These are phyloP conservation scores for Aspergillus cejpii DNA, from an alignment of 2,329 filamentous ascomycete species.

Conservation along the genomic window DNA sequence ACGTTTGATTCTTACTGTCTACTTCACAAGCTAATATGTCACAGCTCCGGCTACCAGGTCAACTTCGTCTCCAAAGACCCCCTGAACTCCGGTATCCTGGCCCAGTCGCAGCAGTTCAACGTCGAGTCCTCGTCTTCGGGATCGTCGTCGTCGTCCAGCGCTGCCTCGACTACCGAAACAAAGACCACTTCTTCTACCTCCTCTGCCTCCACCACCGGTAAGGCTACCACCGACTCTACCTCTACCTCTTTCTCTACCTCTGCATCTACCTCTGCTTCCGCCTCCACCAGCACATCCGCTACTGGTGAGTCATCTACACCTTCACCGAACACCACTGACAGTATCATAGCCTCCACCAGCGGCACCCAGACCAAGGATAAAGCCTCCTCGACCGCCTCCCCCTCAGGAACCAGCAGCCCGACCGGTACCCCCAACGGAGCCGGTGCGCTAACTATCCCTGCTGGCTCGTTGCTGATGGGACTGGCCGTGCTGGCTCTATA, in stretches of 20 bases:
- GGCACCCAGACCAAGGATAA: neutral
- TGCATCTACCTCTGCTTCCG: slow-evolving; percentile 8
- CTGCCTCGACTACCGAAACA: slow-evolving; percentile 9
- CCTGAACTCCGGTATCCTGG: slow-evolving; percentile 37
- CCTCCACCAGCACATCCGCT: slow-evolving; percentile 9
- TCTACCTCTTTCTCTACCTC: slow-evolving; percentile 21
- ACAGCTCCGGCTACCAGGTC: slow-evolving; percentile 38
- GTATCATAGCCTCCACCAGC: too few relatives aligned
- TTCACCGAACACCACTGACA: too few relatives aligned
- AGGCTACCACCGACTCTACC: slow-evolving; percentile 17
- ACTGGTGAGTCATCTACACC: slow-evolving; percentile 3
- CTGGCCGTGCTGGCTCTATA: slow-evolving; percentile 23
- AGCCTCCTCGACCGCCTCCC: slow-evolving; percentile 7
- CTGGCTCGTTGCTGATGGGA: slow-evolving; percentile 25
- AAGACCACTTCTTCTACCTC: slow-evolving; percentile 10
- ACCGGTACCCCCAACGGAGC: slow-evolving; percentile 4
- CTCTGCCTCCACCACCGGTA: slow-evolving; percentile 8
- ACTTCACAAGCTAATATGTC: slow-evolving; percentile 1
- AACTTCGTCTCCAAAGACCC: slow-evolving; percentile 34
- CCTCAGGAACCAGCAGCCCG: slow-evolving; percentile 8
- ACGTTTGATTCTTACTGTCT: slow-evolving; percentile 1
- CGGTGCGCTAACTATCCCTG: slow-evolving; percentile 22
- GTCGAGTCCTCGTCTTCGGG: slow-evolving; percentile 17
- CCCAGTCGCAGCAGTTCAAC: slow-evolving; percentile 36
- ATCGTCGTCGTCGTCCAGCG: slow-evolving; percentile 8